Conservation (phyloP, 176 grass and related monocot species). For the Rhynchospora pubera region DNA sequence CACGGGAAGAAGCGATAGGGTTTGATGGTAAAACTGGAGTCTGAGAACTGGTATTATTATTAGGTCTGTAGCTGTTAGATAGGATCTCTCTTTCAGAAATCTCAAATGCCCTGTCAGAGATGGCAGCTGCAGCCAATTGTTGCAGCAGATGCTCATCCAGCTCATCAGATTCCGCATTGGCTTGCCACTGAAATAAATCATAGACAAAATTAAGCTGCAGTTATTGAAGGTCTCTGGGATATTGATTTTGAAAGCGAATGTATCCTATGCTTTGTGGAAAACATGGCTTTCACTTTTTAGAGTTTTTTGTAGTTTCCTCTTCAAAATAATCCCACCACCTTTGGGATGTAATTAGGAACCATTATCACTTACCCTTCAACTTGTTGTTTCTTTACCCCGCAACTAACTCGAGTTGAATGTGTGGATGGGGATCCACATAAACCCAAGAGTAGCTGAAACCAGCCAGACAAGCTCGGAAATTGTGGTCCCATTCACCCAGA, state of each 20-base stretch:
- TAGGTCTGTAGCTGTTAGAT: constrained; percentile 37
- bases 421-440: background rate
- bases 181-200: constrained; percentile 46
- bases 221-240: background rate
- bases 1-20: constrained; percentile 29
- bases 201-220: background rate
- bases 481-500: background rate
- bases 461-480: background rate
- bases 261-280: background rate
- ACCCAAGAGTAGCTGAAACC: background rate
- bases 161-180: constrained; percentile 55
- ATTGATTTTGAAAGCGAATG: background rate
- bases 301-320: background rate
- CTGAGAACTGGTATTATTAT: constrained; percentile 39
- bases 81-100: constrained; percentile 63
- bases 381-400: background rate
- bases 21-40: constrained; percentile 54
- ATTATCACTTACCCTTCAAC: background rate
- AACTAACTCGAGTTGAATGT: background rate
- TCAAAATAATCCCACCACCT: background rate
- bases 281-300: background rate
- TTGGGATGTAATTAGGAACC: background rate
- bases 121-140: constrained; percentile 65
- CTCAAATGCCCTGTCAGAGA: constrained; percentile 54
- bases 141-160: constrained; percentile 84